Evolutionary conservation across 1,284 basidiomycete species (phyloP), one percentile per base, ranked within the genome.

Genomic region (Tranzscheliella williamsii): DNA sequence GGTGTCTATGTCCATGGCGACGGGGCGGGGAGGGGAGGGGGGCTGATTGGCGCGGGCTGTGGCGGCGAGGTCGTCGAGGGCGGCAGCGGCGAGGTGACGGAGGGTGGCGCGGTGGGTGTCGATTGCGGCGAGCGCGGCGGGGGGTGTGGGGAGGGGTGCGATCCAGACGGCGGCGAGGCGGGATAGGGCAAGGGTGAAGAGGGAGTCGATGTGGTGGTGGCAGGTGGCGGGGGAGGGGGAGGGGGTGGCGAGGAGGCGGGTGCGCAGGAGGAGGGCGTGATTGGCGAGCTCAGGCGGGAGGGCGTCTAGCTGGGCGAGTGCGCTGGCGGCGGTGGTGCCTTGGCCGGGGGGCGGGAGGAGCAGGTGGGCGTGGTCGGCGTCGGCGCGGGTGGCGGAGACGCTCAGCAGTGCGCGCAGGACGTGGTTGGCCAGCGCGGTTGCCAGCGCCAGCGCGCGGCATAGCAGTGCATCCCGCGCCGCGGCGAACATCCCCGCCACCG

Each of bases 361-460:
- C n/a, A n/a, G n/a, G n/a, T n/a, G n/a, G n/a, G n/a, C n/a, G n/a
- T n/a, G n/a, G n/a, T n/a, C n/a, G n/a, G n/a, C n/a, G n/a, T n/a
- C n/a, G n/a, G n/a, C n/a, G n/a, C n/a, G n/a, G n/a, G 55, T 58
- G 4, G 58, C 61, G 26, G 55, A 64, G 1, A 48, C 27, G 23
- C n/a, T 38, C 16, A 58, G 5, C 4, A 54, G 31, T 5, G 47
- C 48, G 16, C 47, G 49, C 15, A 64, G 6, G 23, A 58, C 33
- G 24, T 58, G 55, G 29, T 64, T 64, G n/a, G 47, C 47, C 0
- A 64, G 51, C 9, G 61, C 61, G 5, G 45, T 50, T 11, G 54
- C 24, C 24, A 64, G 53, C 16, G 34, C 41, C 20, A 63, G 29
- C 12, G 33, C 17, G 29, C 57, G 56, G 26, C 52, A 45, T 4